Conservation (phyloP, 805 yeast genomes). For the Candida glaebosa region DNA sequence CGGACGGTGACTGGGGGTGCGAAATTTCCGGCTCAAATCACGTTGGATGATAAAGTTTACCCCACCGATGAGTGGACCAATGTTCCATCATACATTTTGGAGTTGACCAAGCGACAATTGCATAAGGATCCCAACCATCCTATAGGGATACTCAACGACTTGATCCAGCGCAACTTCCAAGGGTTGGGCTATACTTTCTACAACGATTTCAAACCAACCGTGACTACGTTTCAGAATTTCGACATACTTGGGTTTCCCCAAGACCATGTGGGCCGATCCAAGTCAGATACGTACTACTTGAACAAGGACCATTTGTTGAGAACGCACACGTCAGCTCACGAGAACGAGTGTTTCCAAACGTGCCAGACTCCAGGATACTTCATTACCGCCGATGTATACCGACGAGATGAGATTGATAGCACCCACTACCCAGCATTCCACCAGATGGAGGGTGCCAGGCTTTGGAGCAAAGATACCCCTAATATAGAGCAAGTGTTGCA, state of each 20-base stretch:
- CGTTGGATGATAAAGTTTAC: constrained; percentile 49
- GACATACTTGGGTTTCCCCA: constrained; percentile 87
- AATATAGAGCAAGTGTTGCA: constrained; percentile 38
- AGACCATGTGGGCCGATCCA: constrained; percentile 92
- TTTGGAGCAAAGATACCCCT: constrained; percentile 61
- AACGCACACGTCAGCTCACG: constrained; percentile 98
- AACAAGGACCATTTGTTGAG: constrained; percentile 70
- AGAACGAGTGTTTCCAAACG: constrained; percentile 71
- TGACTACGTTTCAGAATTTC: constrained; percentile 78
- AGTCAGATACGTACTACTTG: constrained; percentile 88
- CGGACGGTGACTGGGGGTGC: neutral
- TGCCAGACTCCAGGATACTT: constrained; percentile 79
- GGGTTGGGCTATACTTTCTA: constrained; percentile 73
- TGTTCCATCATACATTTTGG: constrained; percentile 69
- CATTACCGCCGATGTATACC: constrained; percentile 92
- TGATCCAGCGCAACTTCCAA: constrained; percentile 66
- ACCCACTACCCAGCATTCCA: constrained; percentile 98
- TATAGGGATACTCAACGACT: constrained; percentile 73
- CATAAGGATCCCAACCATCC: constrained; percentile 81
- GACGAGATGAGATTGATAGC: constrained; percentile 92
- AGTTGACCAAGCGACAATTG: constrained; percentile 65
- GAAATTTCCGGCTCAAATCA: constrained; percentile 3
- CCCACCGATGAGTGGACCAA: constrained; percentile 79
- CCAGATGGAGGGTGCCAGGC: constrained; percentile 94
- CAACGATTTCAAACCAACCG: constrained; percentile 80